phyloP scores from a whole-genome alignment of 257 asterid genomes.

The Solanum peruvianum region DNA sequence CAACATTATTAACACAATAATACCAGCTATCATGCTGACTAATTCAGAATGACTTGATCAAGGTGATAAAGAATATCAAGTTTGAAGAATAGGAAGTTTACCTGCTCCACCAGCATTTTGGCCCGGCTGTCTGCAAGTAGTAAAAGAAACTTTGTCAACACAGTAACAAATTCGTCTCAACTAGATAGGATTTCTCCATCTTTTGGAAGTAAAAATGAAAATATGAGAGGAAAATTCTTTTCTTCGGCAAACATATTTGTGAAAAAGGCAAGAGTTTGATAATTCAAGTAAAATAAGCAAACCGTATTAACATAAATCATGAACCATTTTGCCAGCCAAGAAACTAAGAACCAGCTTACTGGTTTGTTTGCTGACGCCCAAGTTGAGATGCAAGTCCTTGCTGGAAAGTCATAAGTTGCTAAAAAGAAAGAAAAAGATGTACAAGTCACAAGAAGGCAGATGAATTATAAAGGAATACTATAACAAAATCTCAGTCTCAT shows the following conservation, averaged over 20 bases:
- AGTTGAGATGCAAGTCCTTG: constrained; percentile 37
- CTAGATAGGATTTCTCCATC: not conserved
- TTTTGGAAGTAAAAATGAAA: not conserved
- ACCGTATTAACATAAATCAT: not conserved
- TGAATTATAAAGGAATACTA: not conserved
- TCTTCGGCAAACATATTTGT: not conserved
- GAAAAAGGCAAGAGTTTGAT: not conserved
- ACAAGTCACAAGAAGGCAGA: not conserved
- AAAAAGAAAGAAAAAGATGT: not conserved
- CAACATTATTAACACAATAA: not conserved
- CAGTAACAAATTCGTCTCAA: not conserved
- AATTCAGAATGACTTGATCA: not conserved
- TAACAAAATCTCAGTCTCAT: not conserved
- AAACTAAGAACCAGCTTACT: constrained; percentile 19
- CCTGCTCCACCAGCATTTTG: constrained; percentile 17
- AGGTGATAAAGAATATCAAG: not conserved
- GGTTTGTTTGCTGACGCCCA: constrained; percentile 28
- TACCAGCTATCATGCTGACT: not conserved
- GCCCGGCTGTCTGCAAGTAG: constrained; percentile 24
- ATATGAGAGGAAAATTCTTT: not conserved
- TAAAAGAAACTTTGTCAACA: not conserved
- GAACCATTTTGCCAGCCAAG: not conserved
- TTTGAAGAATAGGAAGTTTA: not conserved
- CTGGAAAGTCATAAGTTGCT: constrained; percentile 37
- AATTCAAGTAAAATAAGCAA: not conserved